These are phyloP conservation scores for Ensete glaucum DNA, from an alignment of 176 grass and related monocot species.

Conservation along the genomic window DNA sequence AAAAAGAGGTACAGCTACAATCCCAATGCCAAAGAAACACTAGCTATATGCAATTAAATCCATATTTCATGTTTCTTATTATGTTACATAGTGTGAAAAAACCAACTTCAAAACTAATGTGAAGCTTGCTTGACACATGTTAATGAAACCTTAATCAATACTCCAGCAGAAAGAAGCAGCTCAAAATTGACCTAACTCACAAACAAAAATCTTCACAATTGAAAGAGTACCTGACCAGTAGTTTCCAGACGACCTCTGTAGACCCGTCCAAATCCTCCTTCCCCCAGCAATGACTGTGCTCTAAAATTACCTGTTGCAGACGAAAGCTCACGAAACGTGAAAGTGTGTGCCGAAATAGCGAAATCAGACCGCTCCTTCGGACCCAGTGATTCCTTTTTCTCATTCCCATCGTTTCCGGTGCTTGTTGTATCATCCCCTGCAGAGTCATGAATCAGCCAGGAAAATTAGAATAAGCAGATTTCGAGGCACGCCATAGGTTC, in stretches of 20 bases:
- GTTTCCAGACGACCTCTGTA: slow-evolving; percentile 62
- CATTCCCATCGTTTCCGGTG: neutral
- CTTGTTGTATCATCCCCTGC: slow-evolving; percentile 18
- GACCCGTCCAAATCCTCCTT: slow-evolving; percentile 73
- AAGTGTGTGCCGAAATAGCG: slow-evolving; percentile 60
- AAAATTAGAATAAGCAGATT: neutral
- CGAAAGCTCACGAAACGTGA: slow-evolving; percentile 69
- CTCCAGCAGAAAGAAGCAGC: slow-evolving; percentile 3
- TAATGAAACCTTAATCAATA: neutral
- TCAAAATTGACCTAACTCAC: neutral
- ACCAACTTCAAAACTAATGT: too few species aligned
- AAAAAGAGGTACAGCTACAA: neutral
- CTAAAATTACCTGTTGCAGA: slow-evolving; percentile 58
- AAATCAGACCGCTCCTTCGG: neutral
- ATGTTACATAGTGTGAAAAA: too few species aligned
- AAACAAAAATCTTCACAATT: neutral
- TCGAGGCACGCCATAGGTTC: too few species aligned
- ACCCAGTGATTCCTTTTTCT: neutral
- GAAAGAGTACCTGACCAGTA: slow-evolving; percentile 45
- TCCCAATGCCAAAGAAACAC: neutral
- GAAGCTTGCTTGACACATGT: too few species aligned
- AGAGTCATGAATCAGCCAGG: slow-evolving; percentile 11
- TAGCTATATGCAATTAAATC: neutral
- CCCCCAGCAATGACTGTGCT: slow-evolving; percentile 60
- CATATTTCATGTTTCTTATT: neutral